Evolutionary conservation across 148 eudicot species (phyloP).

Genomic region (Silene latifolia): DNA sequence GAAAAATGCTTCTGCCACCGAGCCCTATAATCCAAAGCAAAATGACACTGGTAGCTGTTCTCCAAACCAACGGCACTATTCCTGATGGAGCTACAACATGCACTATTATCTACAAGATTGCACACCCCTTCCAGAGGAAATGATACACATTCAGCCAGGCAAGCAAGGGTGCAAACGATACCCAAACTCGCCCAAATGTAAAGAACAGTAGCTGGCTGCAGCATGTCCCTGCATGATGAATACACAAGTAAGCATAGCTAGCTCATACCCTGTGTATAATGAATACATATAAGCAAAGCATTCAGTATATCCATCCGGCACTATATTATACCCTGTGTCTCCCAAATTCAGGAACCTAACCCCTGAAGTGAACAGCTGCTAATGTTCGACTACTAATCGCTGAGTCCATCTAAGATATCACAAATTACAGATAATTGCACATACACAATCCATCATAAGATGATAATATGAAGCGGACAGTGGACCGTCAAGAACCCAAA

Average conservation of each 20-base stretch:
- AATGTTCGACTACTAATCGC: neutral
- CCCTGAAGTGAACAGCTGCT: neutral
- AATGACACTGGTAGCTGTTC: slow-evolving; percentile 29
- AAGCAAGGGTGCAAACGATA: slow-evolving; percentile 36
- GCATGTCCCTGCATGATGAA: slow-evolving; percentile 40
- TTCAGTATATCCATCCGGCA: too few species aligned
- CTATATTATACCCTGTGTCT: too few species aligned
- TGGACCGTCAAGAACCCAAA: neutral
- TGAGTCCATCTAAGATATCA: neutral
- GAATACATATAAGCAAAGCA: too few species aligned
- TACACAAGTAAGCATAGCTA: slow-evolving; percentile 2
- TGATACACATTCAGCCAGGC: slow-evolving; percentile 33
- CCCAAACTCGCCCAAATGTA: slow-evolving; percentile 31
- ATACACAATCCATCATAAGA: slow-evolving; percentile 2
- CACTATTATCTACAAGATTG: slow-evolving; percentile 33
- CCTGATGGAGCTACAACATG: slow-evolving; percentile 31
- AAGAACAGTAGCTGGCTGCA: slow-evolving; percentile 27
- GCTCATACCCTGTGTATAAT: neutral
- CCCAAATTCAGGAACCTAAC: neutral
- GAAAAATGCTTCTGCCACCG: slow-evolving; percentile 20
- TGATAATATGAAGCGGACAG: neutral
- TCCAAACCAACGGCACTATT: slow-evolving; percentile 27
- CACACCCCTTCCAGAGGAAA: slow-evolving; percentile 33
- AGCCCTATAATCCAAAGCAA: slow-evolving; percentile 23
- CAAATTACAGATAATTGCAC: neutral